These are phyloP conservation scores for Verruconis gallopava DNA, from an alignment of 2,329 filamentous ascomycete genomes.

Conservation along the genomic window DNA sequence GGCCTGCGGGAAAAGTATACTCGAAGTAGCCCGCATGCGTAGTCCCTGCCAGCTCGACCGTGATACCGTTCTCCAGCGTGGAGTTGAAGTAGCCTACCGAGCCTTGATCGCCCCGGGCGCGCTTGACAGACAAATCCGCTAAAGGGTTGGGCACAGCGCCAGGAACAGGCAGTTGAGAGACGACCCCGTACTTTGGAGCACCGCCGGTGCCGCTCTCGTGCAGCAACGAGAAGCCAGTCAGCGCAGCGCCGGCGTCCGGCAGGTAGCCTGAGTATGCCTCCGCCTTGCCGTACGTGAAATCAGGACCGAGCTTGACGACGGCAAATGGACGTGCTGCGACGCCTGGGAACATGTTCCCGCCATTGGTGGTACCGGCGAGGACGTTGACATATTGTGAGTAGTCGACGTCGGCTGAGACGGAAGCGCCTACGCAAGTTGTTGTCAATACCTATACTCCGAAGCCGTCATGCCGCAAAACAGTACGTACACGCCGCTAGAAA, in stretches of 20 bases:
- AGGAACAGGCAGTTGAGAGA: slow-evolving; percentile 23
- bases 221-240: slow-evolving; percentile 23
- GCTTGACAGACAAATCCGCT: slow-evolving; percentile 37
- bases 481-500: no score
- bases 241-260: slow-evolving; percentile 16
- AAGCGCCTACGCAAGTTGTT: no score
- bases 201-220: slow-evolving; percentile 12
- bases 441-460: no score
- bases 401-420: slow-evolving; percentile 12
- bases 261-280: slow-evolving; percentile 25
- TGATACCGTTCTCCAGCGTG: slow-evolving; percentile 39
- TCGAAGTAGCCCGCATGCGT: slow-evolving; percentile 44
- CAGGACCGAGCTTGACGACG: slow-evolving; percentile 24
- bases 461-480: no score
- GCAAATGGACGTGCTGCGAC: slow-evolving; percentile 25
- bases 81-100: slow-evolving; percentile 51
- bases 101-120: slow-evolving; percentile 38
- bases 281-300: slow-evolving; percentile 18
- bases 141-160: slow-evolving; percentile 36
- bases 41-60: slow-evolving; percentile 45
- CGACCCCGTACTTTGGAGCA: slow-evolving; percentile 19
- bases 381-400: slow-evolving; percentile 23
- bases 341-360: slow-evolving; percentile 26
- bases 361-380: slow-evolving; percentile 20
- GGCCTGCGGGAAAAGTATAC: slow-evolving; percentile 41